Evolutionary conservation across 139 green algal genomes (phyloP).

Genomic region (Tetradesmus obliquus): DNA sequence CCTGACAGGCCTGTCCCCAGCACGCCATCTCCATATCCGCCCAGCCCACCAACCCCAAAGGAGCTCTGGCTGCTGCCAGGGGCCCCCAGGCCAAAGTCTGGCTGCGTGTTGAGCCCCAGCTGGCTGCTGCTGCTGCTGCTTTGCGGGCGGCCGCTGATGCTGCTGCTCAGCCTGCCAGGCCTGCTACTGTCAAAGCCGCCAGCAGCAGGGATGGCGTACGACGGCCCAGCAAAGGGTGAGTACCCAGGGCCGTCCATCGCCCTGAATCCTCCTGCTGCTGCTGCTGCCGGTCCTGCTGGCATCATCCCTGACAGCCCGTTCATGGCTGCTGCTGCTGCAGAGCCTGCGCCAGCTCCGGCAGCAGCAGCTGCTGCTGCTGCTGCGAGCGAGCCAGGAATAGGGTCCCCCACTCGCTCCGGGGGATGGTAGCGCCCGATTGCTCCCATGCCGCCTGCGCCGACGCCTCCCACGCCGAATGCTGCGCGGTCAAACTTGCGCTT

Average conservation of each 20-base stretch:
- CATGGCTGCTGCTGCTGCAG: background rate
- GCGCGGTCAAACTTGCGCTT: conserved; percentile 74
- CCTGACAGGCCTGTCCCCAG: background rate
- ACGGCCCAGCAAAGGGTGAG: conserved; percentile 59
- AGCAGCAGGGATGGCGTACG: conserved; percentile 55
- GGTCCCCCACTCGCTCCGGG: conserved; percentile 64
- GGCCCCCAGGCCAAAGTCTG: background rate
- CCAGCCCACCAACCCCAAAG: background rate
- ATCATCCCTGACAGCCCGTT: background rate
- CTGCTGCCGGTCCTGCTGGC: background rate
- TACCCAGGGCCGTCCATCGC: conserved; percentile 32
- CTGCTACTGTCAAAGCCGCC: background rate
- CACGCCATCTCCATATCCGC: background rate
- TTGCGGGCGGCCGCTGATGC: background rate
- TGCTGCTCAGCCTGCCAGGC: background rate
- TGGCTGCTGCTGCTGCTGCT: conserved; percentile 26
- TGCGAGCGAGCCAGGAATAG: conserved; percentile 43
- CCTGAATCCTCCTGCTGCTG: background rate
- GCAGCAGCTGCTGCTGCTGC: background rate
- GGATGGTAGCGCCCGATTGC: conserved; percentile 71
- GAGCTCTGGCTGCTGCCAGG: background rate
- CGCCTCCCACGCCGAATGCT: conserved; percentile 68
- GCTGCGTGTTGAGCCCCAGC: conserved; percentile 3
- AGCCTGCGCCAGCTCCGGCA: background rate
- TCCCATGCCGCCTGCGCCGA: conserved; percentile 52